These are phyloP conservation scores for Citrus inodora DNA, from an alignment of 345 rosid genomes.

Conservation along the genomic window DNA sequence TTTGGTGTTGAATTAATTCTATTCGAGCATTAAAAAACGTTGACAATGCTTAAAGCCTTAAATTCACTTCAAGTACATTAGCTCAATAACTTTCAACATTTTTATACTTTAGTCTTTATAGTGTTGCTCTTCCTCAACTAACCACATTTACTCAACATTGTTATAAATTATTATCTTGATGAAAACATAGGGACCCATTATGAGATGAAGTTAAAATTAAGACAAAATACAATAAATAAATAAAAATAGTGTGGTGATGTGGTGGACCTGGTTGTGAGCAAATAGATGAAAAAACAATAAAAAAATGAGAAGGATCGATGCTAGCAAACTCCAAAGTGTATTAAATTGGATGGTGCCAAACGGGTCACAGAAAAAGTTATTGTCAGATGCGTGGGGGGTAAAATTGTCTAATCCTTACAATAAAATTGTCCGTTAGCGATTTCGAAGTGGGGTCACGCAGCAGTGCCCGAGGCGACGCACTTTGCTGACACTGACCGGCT, in stretches of 20 bases:
- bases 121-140: not conserved
- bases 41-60: too few species aligned
- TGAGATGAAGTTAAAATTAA: not conserved
- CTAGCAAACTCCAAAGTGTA: not conserved
- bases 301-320: not conserved
- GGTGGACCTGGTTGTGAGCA: too few species aligned
- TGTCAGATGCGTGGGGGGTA: constrained; percentile 3
- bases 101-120: too few species aligned
- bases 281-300: too few species aligned
- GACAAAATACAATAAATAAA: not conserved
- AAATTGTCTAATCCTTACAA: not conserved
- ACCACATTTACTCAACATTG: not conserved
- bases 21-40: too few species aligned
- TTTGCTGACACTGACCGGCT: not conserved
- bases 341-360: not conserved
- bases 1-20: not conserved
- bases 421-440: not conserved
- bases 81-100: too few species aligned
- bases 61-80: too few species aligned
- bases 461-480: constrained; percentile 15
- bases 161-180: too few species aligned
- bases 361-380: not conserved
- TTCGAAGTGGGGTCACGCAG: not conserved
- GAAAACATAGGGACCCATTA: not conserved
- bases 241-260: not conserved